Base-by-base conservation (phyloP, 2,329 filamentous ascomycete genomes). In the Beauveria pseudobassiana region DNA sequence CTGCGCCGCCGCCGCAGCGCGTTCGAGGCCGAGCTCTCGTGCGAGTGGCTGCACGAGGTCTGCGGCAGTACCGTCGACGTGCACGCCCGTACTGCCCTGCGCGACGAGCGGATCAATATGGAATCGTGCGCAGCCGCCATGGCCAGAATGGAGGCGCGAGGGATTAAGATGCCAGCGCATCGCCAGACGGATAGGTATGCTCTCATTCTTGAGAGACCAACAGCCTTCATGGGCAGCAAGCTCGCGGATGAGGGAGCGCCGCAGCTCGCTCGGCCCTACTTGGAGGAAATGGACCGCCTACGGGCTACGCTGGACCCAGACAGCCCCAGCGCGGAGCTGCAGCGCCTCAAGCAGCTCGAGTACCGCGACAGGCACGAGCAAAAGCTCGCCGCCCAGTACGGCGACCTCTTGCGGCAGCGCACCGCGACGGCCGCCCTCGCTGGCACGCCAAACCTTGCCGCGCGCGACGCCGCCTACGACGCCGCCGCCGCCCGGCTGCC, bases 21-120 rank as follows among this genome's bases (percentile, higher is more conserved):
- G 5, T 70, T 89, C 5, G 78, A 88, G 58, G 77, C 82, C 1
- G 87, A 91, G 65, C 73, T 88, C 3, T 71, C 79, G n/a, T 82
- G 82, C 59, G 80, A 87, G 5, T 82, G 80, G 67, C 73, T 87
- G 3, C 77, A 79, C 46, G 83, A 90, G 68, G 74, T 92, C 10
- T 84, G 80, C 20, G 75, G 76, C 8, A 65, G 70, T 18, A 75
- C 80, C 28, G 62, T 68, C 26, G 64, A 71, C 46, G 62, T 65
- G 10, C 65, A 70, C 48, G 67, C 65, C n/a, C 70, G 70, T 1
- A 65, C 62, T 16, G 64, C 72, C 46, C 68, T 76, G 20, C 79
- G 83, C 45, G 82, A 83, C 59, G 71, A 73, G 30, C 71, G 69
- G 67, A 73, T 87, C 26, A 78, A 86, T 59, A 30, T 76, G 10